phyloP scores from a whole-genome alignment of 2,329 filamentous ascomycete species.

The Zymoseptoria tritici region DNA sequence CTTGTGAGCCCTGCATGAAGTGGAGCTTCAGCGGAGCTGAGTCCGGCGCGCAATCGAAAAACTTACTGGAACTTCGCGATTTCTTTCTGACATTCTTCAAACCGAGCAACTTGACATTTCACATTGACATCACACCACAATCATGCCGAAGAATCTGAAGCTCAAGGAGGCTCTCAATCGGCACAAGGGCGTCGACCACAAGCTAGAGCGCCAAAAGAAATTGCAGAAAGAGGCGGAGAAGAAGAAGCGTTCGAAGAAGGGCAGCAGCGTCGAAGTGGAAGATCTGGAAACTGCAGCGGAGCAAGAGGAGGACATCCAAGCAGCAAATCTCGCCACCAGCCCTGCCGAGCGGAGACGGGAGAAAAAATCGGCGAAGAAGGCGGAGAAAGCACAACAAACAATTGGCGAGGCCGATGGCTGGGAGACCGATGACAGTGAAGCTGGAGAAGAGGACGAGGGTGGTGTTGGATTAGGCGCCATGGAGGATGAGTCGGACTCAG shows the following conservation, averaged over 20 bases:
- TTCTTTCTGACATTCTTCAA: background rate
- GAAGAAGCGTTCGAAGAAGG: constrained; percentile 33
- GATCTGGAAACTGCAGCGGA: constrained; percentile 24
- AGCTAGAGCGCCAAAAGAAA: constrained; percentile 55
- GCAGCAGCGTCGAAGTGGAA: constrained; percentile 23
- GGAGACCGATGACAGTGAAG: constrained; percentile 26
- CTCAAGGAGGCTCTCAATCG: constrained; percentile 52
- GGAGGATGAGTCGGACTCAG: constrained; percentile 32
- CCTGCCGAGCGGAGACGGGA: constrained; percentile 11
- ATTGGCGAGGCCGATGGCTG: constrained; percentile 25
- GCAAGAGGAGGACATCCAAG: constrained; percentile 19
- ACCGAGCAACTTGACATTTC: background rate
- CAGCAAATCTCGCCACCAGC: constrained; percentile 13
- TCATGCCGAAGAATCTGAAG: constrained; percentile 31
- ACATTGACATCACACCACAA: background rate
- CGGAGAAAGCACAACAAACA: constrained; percentile 25
- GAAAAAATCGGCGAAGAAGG: constrained; percentile 23
- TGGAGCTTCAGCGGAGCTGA: background rate
- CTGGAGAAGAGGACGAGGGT: constrained; percentile 30
- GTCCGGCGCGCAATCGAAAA: constrained; percentile 1
- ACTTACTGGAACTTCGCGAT: constrained; percentile 1
- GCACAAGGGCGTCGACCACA: constrained; percentile 58
- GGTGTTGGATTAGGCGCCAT: constrained; percentile 29
- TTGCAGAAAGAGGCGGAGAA: constrained; percentile 50
- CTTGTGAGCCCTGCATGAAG: background rate